Conservation (phyloP, 306 rosid species). For the Lithocarpus polystachyus region DNA sequence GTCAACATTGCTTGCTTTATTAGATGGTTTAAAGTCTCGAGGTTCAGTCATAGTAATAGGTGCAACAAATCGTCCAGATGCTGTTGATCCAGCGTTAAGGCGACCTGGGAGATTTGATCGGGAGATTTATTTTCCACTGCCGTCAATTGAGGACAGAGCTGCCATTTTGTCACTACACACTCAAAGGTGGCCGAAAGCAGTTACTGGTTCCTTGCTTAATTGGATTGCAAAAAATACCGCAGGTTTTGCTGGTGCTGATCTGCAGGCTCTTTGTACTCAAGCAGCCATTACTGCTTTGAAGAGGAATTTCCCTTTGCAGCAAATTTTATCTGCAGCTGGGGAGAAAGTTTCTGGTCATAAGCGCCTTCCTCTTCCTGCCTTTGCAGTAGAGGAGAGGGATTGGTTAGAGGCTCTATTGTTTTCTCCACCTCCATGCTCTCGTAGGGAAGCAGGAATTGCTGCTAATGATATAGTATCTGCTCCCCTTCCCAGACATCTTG, state of each 20-base stretch:
- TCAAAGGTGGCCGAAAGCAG: slow-evolving; percentile 89
- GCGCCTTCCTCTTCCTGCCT: slow-evolving; percentile 70
- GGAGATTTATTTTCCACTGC: slow-evolving; percentile 95
- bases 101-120: slow-evolving; percentile 97
- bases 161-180: slow-evolving; percentile 96
- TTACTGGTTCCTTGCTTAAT: slow-evolving; percentile 69
- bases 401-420: slow-evolving; percentile 83
- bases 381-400: slow-evolving; percentile 93
- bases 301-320: slow-evolving; percentile 92
- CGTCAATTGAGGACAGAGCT: slow-evolving; percentile 86
- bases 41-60: slow-evolving; percentile 98
- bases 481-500: slow-evolving; percentile 81
- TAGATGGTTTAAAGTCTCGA: slow-evolving; percentile 96
- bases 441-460: slow-evolving; percentile 92
- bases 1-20: slow-evolving; percentile 91
- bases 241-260: slow-evolving; percentile 98
- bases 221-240: slow-evolving; percentile 82
- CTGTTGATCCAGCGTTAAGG: slow-evolving; percentile 93
- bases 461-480: slow-evolving; percentile 76
- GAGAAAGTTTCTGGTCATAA: slow-evolving; percentile 43
- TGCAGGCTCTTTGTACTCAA: slow-evolving; percentile 98
- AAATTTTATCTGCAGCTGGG: slow-evolving; percentile 66
- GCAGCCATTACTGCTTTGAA: slow-evolving; percentile 87
- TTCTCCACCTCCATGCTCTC: slow-evolving; percentile 89
- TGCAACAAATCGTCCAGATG: slow-evolving; percentile 97